Evolutionary conservation across 805 yeast species (phyloP), one percentile per base, ranked within the genome.

Genomic region (Metschnikowia proteae): DNA sequence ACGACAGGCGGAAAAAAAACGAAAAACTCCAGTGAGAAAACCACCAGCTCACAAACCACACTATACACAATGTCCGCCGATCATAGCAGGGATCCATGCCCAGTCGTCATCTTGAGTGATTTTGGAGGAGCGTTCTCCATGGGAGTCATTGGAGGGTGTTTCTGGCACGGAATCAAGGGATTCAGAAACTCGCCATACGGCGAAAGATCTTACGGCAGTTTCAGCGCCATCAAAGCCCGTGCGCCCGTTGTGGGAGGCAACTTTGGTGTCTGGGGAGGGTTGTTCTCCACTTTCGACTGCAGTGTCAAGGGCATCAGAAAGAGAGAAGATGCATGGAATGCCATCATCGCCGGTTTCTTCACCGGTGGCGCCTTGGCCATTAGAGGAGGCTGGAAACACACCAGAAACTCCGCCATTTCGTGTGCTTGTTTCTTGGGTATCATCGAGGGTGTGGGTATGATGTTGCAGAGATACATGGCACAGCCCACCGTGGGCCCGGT

Each of bases 191-290:
- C 97, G 9, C 99, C 99, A 48, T 79, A 84, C 59, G 99, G 99
- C 52, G 99, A 94, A 72, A 83, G 99, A 74, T 79, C 96, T 62
- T 70, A 81, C 51, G 98, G 99, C 48, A 88, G 96, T 22, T 65
- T 92, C 47, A 76, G 88, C 37, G 97, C 98, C 35, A 86, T 94
- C 60, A 89, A 89, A 66, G 88, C 97, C 45, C 81, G 99, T 69
- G 98, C 97, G 2, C 99, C 99, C 35, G 97, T 92, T 43, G 90
- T 92, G 47, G 99, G 99, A 58, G 99, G 99, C 64, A 94, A 94
- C 71, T 92, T 94, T 63, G 99, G 99, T 74, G 96, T 88, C 35
- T 94, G 99, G 99, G 99, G 99, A 78, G 99, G 99, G 52, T 75
- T 94, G 60, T 94, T 94, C 66, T 89, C 97, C 31, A 86, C 95